Conservation (phyloP, 2,329 filamentous ascomycete genomes). For the Botrytis fabae region DNA sequence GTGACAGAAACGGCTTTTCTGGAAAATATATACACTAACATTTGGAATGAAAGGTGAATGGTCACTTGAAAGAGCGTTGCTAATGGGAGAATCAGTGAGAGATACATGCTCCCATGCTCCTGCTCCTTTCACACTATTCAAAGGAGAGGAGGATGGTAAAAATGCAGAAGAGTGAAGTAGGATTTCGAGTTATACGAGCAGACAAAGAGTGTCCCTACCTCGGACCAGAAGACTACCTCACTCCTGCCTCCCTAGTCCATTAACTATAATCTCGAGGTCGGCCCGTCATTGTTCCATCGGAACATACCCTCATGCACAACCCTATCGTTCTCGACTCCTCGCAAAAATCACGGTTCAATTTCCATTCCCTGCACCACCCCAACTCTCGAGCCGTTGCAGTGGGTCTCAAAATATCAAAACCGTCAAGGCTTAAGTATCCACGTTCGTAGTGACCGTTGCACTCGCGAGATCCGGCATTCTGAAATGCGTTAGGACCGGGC, state of each 20-base stretch:
- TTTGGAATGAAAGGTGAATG: neutral
- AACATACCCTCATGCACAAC: neutral
- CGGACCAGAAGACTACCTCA: neutral
- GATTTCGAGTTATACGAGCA: neutral
- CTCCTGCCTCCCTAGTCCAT: neutral
- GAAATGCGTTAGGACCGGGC: neutral
- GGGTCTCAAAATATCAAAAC: neutral
- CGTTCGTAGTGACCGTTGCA: neutral
- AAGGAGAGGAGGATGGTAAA: neutral
- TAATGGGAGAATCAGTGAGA: neutral
- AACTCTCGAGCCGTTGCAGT: neutral
- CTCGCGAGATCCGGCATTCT: neutral
- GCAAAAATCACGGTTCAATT: neutral
- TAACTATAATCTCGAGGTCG: neutral
- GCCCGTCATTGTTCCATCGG: neutral
- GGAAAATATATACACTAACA: no score
- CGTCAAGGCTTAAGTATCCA: neutral
- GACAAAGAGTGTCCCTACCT: neutral
- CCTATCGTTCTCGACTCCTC: neutral
- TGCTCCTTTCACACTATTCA: neutral
- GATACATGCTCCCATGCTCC: neutral
- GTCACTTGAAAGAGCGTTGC: neutral
- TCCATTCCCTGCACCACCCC: neutral
- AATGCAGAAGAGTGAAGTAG: neutral
- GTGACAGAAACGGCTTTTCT: fast-evolving